phyloP scores from a whole-genome alignment of 1,284 basidiomycete species.

The Leccinum variabile region DNA sequence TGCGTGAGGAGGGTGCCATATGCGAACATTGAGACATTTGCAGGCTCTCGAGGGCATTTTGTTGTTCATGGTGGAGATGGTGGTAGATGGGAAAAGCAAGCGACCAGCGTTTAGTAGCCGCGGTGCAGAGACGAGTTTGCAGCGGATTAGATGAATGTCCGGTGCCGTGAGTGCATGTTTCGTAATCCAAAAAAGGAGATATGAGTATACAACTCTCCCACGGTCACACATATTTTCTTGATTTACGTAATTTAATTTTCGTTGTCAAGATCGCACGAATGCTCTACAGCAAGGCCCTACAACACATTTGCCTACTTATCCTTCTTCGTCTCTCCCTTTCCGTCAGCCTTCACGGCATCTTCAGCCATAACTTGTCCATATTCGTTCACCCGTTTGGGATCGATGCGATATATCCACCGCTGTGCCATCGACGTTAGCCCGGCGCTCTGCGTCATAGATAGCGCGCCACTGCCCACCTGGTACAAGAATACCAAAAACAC shows the following conservation, averaged over 20 bases:
- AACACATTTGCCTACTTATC: conserved; percentile 40
- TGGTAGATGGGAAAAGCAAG: conserved; percentile 18
- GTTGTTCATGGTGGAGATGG: conserved; percentile 20
- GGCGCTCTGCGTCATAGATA: conserved; percentile 15
- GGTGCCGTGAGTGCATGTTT: conserved; percentile 35
- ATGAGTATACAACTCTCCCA: conserved; percentile 22
- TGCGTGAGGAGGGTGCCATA: conserved; percentile 37
- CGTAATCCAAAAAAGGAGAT: conserved; percentile 26
- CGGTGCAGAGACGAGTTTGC: conserved; percentile 19
- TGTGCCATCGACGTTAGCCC: conserved; percentile 36
- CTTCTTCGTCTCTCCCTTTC: conserved; percentile 50
- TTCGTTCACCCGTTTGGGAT: conserved; percentile 93
- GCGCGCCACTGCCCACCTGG: conserved; percentile 55
- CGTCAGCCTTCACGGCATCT: conserved; percentile 48
- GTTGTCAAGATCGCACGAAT: no score
- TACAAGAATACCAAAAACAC: conserved; percentile 87
- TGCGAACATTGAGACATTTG: conserved; percentile 69
- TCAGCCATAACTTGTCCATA: conserved; percentile 81
- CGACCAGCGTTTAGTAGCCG: conserved; percentile 27
- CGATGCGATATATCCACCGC: conserved; percentile 95
- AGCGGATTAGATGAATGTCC: conserved; percentile 39
- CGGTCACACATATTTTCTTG: conserved; percentile 21
- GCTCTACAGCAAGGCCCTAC: background rate
- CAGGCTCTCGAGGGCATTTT: conserved; percentile 43
- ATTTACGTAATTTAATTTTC: background rate